Evolutionary conservation across 768 basidiomycete species (phyloP).

Genomic region (Leccinum boreale): DNA sequence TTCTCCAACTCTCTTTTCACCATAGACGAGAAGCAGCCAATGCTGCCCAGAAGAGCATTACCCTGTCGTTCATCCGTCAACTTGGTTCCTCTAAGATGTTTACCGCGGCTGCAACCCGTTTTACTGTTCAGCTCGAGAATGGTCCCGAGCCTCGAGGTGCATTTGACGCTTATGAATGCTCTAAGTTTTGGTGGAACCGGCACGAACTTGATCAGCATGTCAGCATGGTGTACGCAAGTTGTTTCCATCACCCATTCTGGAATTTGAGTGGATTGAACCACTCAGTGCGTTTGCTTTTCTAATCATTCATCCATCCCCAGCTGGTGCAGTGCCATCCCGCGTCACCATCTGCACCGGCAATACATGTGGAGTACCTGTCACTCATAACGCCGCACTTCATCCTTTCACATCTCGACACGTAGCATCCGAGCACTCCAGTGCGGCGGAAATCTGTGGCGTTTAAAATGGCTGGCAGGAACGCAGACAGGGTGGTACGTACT

Average conservation of each 20-base stretch:
- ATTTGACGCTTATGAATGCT: background rate
- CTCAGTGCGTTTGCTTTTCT: background rate
- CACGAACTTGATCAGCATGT: constrained; percentile 4
- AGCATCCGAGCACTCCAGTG: too few relatives aligned
- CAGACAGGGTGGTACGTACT: too few relatives aligned
- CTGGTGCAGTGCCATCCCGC: constrained; percentile 13
- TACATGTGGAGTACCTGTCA: background rate
- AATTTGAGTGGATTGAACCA: constrained; percentile 6
- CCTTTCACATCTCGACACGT: too few relatives aligned
- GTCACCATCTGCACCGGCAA: constrained; percentile 13
- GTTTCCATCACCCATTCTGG: constrained; percentile 21
- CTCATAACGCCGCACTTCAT: too few relatives aligned
- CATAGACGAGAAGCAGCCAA: background rate
- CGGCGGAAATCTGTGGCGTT: too few relatives aligned
- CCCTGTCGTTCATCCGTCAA: background rate
- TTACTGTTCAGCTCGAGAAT: background rate
- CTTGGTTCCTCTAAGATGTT: background rate
- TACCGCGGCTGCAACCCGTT: background rate
- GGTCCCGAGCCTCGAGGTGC: background rate
- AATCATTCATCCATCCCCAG: background rate
- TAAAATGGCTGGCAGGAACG: too few relatives aligned
- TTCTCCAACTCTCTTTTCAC: background rate
- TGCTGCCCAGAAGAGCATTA: background rate
- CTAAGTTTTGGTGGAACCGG: background rate
- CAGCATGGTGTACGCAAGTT: constrained; percentile 18